Evolutionary conservation across 208 protist species (phyloP), one percentile per base, ranked within the genome.

Genomic region (Crithidia expoeki): DNA sequence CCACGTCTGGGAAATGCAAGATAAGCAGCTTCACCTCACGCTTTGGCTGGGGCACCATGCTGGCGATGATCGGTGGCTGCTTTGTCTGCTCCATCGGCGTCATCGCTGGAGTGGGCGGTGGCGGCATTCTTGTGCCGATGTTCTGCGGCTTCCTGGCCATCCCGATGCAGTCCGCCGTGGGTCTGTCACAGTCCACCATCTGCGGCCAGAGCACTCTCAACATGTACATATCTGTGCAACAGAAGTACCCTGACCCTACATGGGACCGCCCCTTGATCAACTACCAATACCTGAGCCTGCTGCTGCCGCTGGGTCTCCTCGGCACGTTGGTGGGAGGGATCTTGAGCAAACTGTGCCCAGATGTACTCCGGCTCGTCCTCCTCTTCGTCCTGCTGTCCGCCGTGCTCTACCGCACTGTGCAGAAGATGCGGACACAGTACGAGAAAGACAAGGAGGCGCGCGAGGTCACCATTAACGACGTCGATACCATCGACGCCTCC

Each of bases 41-140:
- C 33, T 79, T 83, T 23, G 74, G 72, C 1, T 79, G 55, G 50
- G 44, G 65, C 14, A 74, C 68, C 27, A 19, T 82, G 1, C 10
- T 92, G 11, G 80, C 91, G 3, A 84, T 93, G 74, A 5, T 93
- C 0, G 38, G 74, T 12, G 74, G 80, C n/a, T 83, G 89, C 42
- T 0, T 75, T 7, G 74, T 96, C 47, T 87, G 88, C 40, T 80
- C 91, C 40, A 80, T 96, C 50, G 88, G 65, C 25, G 88, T 92
- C 17, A 61, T 96, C 53, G 86, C 91, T 4, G 91, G 91, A 30
- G 80, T 94, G 30, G 91, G 91, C 17, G 91, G 91, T 53, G 91
- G 91, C 40, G 91, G 91, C 56, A 94, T 96, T 59, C 78, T 96
- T 21, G 88, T 96, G 3, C 91, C 91, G 5, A 78, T 94, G 80